Conservation (phyloP, 163 green algal species). For the Prototheca wickerhamii region DNA sequence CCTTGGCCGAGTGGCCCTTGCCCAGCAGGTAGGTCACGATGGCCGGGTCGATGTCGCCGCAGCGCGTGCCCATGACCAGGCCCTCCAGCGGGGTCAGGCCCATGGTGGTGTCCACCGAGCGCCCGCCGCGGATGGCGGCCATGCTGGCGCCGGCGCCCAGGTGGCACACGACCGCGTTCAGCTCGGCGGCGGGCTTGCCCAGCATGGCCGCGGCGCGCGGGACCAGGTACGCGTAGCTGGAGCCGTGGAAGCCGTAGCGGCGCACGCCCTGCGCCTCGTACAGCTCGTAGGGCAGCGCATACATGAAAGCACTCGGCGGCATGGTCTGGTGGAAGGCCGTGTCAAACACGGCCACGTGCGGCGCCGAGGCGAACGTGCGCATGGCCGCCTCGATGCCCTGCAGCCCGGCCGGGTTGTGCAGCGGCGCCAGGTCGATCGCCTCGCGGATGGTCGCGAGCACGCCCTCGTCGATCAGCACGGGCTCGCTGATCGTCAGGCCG, state of each 20-base stretch:
- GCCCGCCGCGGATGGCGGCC: conserved; percentile 29
- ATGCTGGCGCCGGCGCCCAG: conserved; percentile 45
- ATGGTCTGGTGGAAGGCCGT: conserved; percentile 88
- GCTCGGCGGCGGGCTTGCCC: conserved; percentile 35
- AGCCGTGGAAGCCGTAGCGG: conserved; percentile 85
- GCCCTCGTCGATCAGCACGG: conserved; percentile 38
- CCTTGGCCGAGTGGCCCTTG: conserved; percentile 30
- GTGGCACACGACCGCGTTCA: conserved; percentile 78
- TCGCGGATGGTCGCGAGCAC: conserved; percentile 41
- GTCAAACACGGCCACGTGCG: conserved; percentile 88
- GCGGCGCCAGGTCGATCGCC: conserved; percentile 56
- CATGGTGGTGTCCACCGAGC: conserved; percentile 84
- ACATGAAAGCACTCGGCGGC: conserved; percentile 64
- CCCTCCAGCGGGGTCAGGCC: conserved; percentile 87
- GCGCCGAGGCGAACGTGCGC: conserved; percentile 17
- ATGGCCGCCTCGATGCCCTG: conserved; percentile 38
- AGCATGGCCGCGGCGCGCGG: conserved; percentile 52
- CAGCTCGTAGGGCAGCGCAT: conserved; percentile 66
- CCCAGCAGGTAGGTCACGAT: conserved; percentile 54
- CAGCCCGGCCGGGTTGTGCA: conserved; percentile 72
- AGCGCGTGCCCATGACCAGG: conserved; percentile 82
- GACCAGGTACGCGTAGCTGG: conserved; percentile 56
- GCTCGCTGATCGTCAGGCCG: conserved; percentile 45
- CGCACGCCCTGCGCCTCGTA: conserved; percentile 45
- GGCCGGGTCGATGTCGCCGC: conserved; percentile 77